Base-by-base conservation (phyloP, 768 basidiomycete genomes). In the Termitomyces sp. region DNA sequence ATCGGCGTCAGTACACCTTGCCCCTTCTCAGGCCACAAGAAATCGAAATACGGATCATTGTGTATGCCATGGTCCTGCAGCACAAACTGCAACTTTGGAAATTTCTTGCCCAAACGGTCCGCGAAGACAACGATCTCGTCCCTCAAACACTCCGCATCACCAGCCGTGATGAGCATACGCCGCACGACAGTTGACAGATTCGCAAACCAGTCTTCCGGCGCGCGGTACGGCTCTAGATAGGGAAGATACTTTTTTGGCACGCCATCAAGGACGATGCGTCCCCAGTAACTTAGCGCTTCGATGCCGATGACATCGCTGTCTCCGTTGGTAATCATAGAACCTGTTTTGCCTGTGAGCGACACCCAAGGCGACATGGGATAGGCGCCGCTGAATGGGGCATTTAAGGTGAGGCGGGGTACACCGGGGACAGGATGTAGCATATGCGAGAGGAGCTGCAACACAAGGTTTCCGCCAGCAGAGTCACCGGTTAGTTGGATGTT, bases 141-240 rank as follows among this genome's bases (percentile, higher is more conserved):
- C 55, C 68, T 64, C 48, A 75, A 58, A 32, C 69, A 69, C 60
- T 76, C 76, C 4, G 59, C 60, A 22, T 67, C 64, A 3, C 76
- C 75, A 8, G 66, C 71, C 4, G 72, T 76, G 36, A 78, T 65
- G 24, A 75, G 61, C 5, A 77, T 61, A 24, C 72, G 68, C 12
- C 66, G 63, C 2, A 74, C 71, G 14, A 74, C 58, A 13, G 46
- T 63, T 5, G 71, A 69, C 1, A 70, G 57, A 2, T 71, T 68
- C 4, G 62, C 61, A 55, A 74, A 75, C 74, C 72, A 76, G 16
- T 57, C 64, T 7, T 67, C 65, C 20, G 72, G 70, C 2, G 72
- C 69, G 14, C 60, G 60, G 16, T 58, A 59, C 2, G 73, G 64
- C 36, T 78, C 72, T 26, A 67, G 57, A 49, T 74, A 76, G 14